These are phyloP conservation scores for Suillus fuscotomentosus DNA, from an alignment of 768 basidiomycete genomes.

Conservation along the genomic window DNA sequence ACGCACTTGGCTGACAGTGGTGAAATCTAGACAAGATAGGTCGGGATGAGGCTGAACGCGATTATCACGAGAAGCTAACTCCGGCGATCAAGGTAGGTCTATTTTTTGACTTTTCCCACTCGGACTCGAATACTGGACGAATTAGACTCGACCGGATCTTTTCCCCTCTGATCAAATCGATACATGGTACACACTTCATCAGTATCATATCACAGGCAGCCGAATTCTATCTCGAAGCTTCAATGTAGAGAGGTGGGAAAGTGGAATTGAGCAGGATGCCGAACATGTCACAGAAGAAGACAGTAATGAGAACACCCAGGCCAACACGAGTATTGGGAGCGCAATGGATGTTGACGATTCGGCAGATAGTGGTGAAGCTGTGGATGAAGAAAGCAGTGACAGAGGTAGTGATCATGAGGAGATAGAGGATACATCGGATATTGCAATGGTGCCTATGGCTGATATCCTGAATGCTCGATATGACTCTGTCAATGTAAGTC, in stretches of 20 bases:
- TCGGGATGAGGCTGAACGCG: slow-evolving; percentile 73
- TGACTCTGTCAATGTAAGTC: slow-evolving; percentile 77
- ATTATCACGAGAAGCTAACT: slow-evolving; percentile 63
- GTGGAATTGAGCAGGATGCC: slow-evolving; percentile 12
- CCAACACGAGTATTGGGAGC: slow-evolving; percentile 14
- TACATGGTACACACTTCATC: slow-evolving; percentile 60
- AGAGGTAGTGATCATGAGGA: slow-evolving; percentile 46
- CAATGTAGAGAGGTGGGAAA: slow-evolving; percentile 63
- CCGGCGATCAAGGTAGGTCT: slow-evolving; percentile 67
- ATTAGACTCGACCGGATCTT: slow-evolving; percentile 65
- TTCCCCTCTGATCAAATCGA: slow-evolving; percentile 53
- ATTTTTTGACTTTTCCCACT: slow-evolving; percentile 1
- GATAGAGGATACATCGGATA: slow-evolving; percentile 55
- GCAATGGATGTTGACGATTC: slow-evolving; percentile 32
- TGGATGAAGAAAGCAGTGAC: slow-evolving; percentile 40
- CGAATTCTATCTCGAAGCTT: slow-evolving; percentile 93
- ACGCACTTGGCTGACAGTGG: slow-evolving; percentile 5
- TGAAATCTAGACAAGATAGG: slow-evolving; percentile 75
- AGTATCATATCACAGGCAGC: slow-evolving; percentile 89
- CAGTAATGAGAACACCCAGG: slow-evolving; percentile 38
- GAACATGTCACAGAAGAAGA: slow-evolving; percentile 32
- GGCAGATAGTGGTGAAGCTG: slow-evolving; percentile 12
- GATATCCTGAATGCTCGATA: slow-evolving; percentile 93
- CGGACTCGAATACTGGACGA: slow-evolving; percentile 1
- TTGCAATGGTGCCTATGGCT: slow-evolving; percentile 94